Evolutionary conservation across 2,329 filamentous ascomycete species (phyloP).

Genomic region (Anisogramma anomala): DNA sequence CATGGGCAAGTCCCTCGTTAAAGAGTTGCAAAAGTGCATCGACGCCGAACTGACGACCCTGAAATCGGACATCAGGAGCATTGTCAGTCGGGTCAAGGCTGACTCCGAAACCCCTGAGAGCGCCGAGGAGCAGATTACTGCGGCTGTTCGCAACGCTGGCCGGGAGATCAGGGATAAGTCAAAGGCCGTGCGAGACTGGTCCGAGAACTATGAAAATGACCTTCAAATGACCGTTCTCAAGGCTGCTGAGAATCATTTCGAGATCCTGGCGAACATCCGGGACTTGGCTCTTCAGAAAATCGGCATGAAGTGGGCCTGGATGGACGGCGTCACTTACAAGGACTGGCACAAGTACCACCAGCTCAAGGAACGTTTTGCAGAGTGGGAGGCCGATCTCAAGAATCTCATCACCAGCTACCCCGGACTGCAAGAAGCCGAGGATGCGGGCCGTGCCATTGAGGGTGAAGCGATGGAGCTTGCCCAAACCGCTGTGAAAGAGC

Average conservation of each 20-base stretch:
- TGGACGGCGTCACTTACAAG: constrained; percentile 89
- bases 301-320: constrained; percentile 91
- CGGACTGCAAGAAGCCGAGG: constrained; percentile 55
- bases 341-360: constrained; percentile 95
- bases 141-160: constrained; percentile 54
- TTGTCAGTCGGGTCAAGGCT: constrained; percentile 41
- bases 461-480: constrained; percentile 71
- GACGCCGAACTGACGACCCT: constrained; percentile 52
- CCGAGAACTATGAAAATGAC: constrained; percentile 57
- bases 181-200: constrained; percentile 67
- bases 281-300: constrained; percentile 82
- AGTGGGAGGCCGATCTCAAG: constrained; percentile 77
- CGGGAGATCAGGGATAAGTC: constrained; percentile 65
- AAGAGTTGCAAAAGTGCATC: constrained; percentile 57
- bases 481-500: constrained; percentile 65
- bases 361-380: constrained; percentile 67
- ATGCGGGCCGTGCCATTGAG: constrained; percentile 48
- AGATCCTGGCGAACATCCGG: constrained; percentile 70
- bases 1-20: constrained; percentile 55
- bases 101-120: constrained; percentile 25
- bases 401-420: constrained; percentile 63
- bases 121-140: constrained; percentile 32
- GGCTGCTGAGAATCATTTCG: constrained; percentile 68
- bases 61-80: constrained; percentile 54
- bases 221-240: constrained; percentile 56